Evolutionary conservation across 257 asterid genomes (phyloP), one percentile per base, ranked within the genome.

Genomic region (Solanum ossicruentum): DNA sequence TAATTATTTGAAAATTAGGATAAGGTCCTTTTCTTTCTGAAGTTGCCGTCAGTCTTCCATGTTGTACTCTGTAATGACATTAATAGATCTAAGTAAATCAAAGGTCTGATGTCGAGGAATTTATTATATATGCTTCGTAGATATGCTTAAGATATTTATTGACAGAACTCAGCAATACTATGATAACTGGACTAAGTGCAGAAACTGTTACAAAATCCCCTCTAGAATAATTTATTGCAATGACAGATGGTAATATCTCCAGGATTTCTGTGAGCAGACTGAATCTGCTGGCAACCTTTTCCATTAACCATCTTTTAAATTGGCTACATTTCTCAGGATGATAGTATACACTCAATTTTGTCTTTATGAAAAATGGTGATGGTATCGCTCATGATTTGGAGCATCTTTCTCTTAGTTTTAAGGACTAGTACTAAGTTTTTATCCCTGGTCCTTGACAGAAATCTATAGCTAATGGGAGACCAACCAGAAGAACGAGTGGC

Each of bases 401-500:
- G 47, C 47, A 79, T 81, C 75, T 82, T 82, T 58, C 71, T 70
- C 39, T 39, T 20, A 69, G 23, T 55, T 57, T 52, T 32, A 69
- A 32, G n/a, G 65, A 32, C 28, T 21, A 41, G 11, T 32, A 83
- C 51, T 83, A 36, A 75, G 49, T 58, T 60, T 43, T 52, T 39
- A 56, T 8, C n/a, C 73, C 52, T 83, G 83, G 87, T 69, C 28
- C 57, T 79, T 86, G 72, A 58, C 88, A 95, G 98, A 95, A 97
- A 89, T 82, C 92, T 65, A 70, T 85, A 61, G 57, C 90, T 88
- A 93, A 93, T 85, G 98, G 96, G 79, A 95, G 89, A 86, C 82
- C 91, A 75, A 65, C 91, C 52, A 93, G 93, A 90, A 92, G 93
- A 87, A 86, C 60, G 9, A 81, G 91, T 84, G 92, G 91, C 83